Percentiles rank a stretch among this genome's conserved stretches.
phyloP scores from a whole-genome alignment of 306 rosid species.

The Medicago ruthenica region DNA sequence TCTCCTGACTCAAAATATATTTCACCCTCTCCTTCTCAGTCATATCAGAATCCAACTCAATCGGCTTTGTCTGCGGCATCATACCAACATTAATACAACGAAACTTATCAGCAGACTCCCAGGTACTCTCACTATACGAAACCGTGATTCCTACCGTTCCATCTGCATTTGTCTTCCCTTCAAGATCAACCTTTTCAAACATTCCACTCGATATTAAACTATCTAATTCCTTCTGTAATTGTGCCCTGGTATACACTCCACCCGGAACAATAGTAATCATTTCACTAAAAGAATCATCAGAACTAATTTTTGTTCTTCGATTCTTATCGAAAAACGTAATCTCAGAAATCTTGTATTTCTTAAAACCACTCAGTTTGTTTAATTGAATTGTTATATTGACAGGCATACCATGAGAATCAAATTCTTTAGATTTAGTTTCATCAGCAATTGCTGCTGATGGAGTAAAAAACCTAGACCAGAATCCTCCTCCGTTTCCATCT shows the following conservation, averaged over 20 bases:
- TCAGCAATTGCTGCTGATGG: conserved; percentile 72
- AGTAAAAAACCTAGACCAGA: conserved; percentile 60
- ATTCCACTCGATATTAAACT: conserved; percentile 82
- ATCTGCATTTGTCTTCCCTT: conserved; percentile 87
- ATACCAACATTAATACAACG: conserved; percentile 91
- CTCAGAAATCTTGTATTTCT: conserved; percentile 81
- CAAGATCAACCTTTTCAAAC: conserved; percentile 96
- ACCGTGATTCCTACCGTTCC: conserved; percentile 73
- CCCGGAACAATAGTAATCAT: conserved; percentile 90
- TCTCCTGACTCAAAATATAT: conserved; percentile 73
- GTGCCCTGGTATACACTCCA: conserved; percentile 79
- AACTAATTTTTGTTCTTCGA: conserved; percentile 55
- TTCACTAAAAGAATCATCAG: conserved; percentile 88
- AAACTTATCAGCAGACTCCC: conserved; percentile 84
- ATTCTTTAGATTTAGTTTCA: conserved; percentile 66
- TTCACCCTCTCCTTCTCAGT: conserved; percentile 92
- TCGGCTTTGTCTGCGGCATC: conserved; percentile 78
- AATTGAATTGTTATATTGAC: conserved; percentile 83
- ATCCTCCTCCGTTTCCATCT: conserved; percentile 48
- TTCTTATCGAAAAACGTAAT: conserved; percentile 78
- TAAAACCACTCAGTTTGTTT: conserved; percentile 84
- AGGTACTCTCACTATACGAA: conserved; percentile 82
- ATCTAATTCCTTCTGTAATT: conserved; percentile 90
- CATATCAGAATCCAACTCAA: conserved; percentile 91
- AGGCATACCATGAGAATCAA: conserved; percentile 92